Evolutionary conservation across 2,329 filamentous ascomycete species (phyloP), one percentile per base, ranked within the genome.

Genomic region (Paramyrothecium sp.): DNA sequence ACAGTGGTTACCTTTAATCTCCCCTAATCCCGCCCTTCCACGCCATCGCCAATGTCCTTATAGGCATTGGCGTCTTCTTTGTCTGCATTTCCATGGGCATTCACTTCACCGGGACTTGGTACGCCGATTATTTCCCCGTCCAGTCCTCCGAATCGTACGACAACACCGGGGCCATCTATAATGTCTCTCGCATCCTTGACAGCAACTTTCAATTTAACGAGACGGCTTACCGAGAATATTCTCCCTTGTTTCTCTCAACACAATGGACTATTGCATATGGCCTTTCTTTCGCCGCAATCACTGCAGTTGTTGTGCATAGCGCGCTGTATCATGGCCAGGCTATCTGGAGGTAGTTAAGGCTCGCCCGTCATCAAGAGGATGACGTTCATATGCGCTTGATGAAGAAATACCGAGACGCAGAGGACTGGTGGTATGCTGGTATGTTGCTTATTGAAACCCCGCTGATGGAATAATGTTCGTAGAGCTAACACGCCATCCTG

Each of bases 231-330:
- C 75, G 80, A 60, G 74, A 76, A 21, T 89, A 90, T 69, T 89
- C 87, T 20, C 87, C 87, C 2, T 77, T 89, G 3, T 89, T 83
- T 65, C 75, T 89, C 20, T 80, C 85, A 2, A 81, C 86, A 0
- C 86, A 88, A 58, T 90, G 84, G 58, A 80, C 81, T 2, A 68
- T 86, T 38, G 74, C 77, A 10, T 86, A 90, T 63, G 87, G 86
- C 2, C 73, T 89, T 12, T 85, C 84, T 0, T 90, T 90, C 66
- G 88, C 88, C n/a, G 84, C 86, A 22, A 80, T 89, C 26, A 80
- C 84, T 0, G 83, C 85, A 11, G 84, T 86, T 56, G 70, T 86
- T 47, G 77, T 85, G 7, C 83, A 86, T 57, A 81, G 84, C 48
- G 69, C 65, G 2, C 68, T 86, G 16, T 86, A 85, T 66, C 80